phyloP scores from a whole-genome alignment of 2,329 filamentous ascomycete species.

The Lecanosticta acicola region DNA sequence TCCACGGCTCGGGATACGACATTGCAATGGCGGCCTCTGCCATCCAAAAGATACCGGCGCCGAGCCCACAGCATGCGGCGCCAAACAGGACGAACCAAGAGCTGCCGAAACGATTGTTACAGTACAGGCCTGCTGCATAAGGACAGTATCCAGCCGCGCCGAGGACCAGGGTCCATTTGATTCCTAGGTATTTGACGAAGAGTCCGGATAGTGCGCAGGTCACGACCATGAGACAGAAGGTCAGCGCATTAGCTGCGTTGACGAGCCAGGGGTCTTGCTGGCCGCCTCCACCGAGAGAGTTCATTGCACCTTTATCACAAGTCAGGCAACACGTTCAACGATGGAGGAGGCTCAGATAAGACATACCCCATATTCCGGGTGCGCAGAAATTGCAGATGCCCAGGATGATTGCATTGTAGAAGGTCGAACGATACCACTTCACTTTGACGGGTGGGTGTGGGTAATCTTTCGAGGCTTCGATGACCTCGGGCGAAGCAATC shows the following conservation, averaged over 20 bases:
- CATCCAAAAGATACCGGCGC: constrained; percentile 70
- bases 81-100: constrained; percentile 66
- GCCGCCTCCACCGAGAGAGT: constrained; percentile 65
- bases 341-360: no score
- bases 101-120: constrained; percentile 63
- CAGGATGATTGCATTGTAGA: constrained; percentile 66
- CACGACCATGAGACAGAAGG: constrained; percentile 67
- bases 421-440: constrained; percentile 60
- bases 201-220: constrained; percentile 62
- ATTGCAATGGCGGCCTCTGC: constrained; percentile 69
- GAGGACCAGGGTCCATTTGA: constrained; percentile 65
- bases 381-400: constrained; percentile 66
- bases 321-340: no score
- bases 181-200: constrained; percentile 61
- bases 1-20: constrained; percentile 65
- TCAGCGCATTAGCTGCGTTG: constrained; percentile 65
- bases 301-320: constrained; percentile 54
- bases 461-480: constrained; percentile 8
- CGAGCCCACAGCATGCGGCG: constrained; percentile 63
- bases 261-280: constrained; percentile 60
- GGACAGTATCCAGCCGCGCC: constrained; percentile 68
- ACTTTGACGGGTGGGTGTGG: constrained; percentile 13
- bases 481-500: constrained; percentile 6
- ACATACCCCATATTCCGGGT: constrained; percentile 59
- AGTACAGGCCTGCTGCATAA: constrained; percentile 65